Conservation (phyloP, 345 rosid genomes). For the Arabis hirsuta region DNA sequence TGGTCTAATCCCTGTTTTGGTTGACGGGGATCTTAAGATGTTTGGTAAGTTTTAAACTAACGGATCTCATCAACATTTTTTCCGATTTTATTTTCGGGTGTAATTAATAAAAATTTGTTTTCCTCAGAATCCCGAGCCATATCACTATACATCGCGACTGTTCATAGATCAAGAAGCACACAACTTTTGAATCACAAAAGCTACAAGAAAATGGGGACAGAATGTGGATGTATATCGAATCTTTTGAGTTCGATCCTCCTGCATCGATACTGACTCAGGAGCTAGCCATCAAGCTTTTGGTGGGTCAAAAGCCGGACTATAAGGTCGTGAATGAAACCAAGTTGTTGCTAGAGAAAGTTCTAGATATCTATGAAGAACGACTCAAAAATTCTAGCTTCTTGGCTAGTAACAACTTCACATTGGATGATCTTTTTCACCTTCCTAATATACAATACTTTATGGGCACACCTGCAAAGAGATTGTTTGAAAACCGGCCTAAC, state of each 20-base stretch:
- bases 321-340: slow-evolving; percentile 26
- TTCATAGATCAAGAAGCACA: slow-evolving; percentile 25
- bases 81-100: background rate
- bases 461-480: slow-evolving; percentile 48
- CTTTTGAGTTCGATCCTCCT: slow-evolving; percentile 50
- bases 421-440: slow-evolving; percentile 47
- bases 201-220: slow-evolving; percentile 13
- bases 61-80: background rate
- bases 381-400: slow-evolving; percentile 25
- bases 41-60: slow-evolving; percentile 50
- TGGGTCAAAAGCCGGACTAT: slow-evolving; percentile 31
- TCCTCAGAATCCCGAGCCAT: slow-evolving; percentile 45
- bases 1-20: slow-evolving; percentile 66
- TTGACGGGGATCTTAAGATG: slow-evolving; percentile 62
- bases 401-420: slow-evolving; percentile 40
- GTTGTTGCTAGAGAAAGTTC: slow-evolving; percentile 32
- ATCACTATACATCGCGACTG: slow-evolving; percentile 30
- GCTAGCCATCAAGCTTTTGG: slow-evolving; percentile 15
- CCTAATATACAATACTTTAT: slow-evolving; percentile 44
- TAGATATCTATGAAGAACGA: slow-evolving; percentile 63
- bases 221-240: slow-evolving; percentile 52
- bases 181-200: slow-evolving; percentile 21
- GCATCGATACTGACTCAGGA: slow-evolving; percentile 30
- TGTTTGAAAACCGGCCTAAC: slow-evolving; percentile 49
- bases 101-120: background rate